Evolutionary conservation across 257 asterid genomes (phyloP), one percentile per base, ranked within the genome.

Genomic region (Lantana camara): DNA sequence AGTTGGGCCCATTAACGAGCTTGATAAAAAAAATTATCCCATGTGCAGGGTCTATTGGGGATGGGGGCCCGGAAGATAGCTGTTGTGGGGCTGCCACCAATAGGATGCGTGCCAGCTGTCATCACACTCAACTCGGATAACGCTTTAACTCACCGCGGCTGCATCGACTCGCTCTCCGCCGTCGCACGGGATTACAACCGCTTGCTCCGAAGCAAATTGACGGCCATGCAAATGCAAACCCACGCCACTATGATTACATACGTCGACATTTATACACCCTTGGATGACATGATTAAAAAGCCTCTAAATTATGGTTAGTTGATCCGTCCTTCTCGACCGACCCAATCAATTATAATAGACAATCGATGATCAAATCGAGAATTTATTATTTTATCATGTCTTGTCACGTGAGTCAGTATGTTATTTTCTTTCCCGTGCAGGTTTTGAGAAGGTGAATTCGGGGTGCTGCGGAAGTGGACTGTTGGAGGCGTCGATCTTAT

Each of bases 391-490:
- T n/a, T n/a, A n/a, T n/a, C n/a, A n/a, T n/a, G n/a, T n/a, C n/a
- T n/a, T n/a, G n/a, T n/a, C n/a, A n/a, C n/a, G n/a, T n/a, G n/a
- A n/a, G n/a, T n/a, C n/a, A n/a, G n/a, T n/a, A n/a, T n/a, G n/a
- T n/a, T n/a, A 27, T 27, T 27, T 27, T 2, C 9, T 35, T 9
- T 30, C 35, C 7, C 14, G 57, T 52, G 24, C 50, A 88, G 96
- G 95, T 48, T 82, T 82, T 62, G 75, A 69, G 0, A 62, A 67
- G 7, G 86, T 79, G 16, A 63, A 67, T n/a, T 30, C 16, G 11
- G 95, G 96, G 0, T 86, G 96, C 38, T 86, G 96, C 49, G 96
- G 92, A 37, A 89, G 77, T 57, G 95, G 96, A 46, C 10, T 72
- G 0, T 0, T 83, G 1, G 96, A 89, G 64, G 24, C 56, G 0